phyloP scores from a whole-genome alignment of 495 filamentous ascomycete genomes.

The Talaromyces adpressus region DNA sequence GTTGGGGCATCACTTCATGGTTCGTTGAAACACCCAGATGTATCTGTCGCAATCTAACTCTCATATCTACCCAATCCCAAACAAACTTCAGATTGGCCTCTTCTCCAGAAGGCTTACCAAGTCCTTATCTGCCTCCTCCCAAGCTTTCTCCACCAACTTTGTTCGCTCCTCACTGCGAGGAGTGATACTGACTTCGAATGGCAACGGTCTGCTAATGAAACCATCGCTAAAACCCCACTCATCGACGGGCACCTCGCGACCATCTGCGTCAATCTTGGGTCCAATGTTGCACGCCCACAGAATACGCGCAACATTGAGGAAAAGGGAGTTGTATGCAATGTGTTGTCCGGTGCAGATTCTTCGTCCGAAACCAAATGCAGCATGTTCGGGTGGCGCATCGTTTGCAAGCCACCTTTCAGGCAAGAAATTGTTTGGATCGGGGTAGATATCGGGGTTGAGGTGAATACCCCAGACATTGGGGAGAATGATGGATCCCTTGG shows the following conservation, averaged over 20 bases:
- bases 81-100: background rate
- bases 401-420: constrained; percentile 39
- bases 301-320: background rate
- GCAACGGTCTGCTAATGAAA: background rate
- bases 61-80: background rate
- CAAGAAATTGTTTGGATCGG: constrained; percentile 28
- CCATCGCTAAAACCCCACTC: background rate
- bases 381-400: constrained; percentile 5
- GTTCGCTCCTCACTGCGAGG: background rate
- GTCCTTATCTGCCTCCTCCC: background rate
- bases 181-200: background rate
- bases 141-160: background rate
- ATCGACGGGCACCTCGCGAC: background rate
- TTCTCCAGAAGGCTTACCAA: background rate
- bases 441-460: constrained; percentile 25
- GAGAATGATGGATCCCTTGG: constrained; percentile 37
- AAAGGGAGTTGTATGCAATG: background rate
- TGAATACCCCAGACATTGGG: constrained; percentile 38
- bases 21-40: background rate
- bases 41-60: background rate
- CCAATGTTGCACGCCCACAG: background rate
- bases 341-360: constrained; percentile 47
- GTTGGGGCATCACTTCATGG: background rate
- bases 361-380: constrained; percentile 27
- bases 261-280: background rate